These are phyloP conservation scores for Fagopyrum homotropicum DNA, from an alignment of 148 eudicot species.

Conservation along the genomic window DNA sequence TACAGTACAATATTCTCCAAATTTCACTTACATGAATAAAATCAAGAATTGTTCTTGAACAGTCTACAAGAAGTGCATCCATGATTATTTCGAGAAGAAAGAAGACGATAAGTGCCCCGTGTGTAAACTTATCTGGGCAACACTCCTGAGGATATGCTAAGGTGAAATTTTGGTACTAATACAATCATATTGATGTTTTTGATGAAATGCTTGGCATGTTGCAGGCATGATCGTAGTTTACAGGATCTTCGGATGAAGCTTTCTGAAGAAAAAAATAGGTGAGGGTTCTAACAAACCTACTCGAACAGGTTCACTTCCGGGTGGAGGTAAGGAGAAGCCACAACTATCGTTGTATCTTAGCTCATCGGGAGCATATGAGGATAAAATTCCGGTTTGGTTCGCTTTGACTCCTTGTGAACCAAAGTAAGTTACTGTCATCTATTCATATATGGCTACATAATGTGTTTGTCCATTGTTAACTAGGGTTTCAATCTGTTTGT, in stretches of 20 bases:
- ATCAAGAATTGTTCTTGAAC: constrained; percentile 5
- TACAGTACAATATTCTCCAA: too few species aligned
- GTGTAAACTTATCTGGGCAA: constrained; percentile 66
- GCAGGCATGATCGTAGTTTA: constrained; percentile 85
- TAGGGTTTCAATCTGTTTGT: neutral
- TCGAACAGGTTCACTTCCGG: constrained; percentile 45
- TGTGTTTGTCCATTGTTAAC: neutral
- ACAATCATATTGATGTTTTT: neutral
- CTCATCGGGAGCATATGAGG: constrained; percentile 62
- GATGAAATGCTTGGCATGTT: too few species aligned
- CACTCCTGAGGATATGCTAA: constrained; percentile 68
- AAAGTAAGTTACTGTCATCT: constrained; percentile 35
- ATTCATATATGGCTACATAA: neutral
- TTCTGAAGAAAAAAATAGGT: constrained; percentile 56
- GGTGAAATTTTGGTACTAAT: constrained; percentile 27
- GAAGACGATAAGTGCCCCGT: constrained; percentile 72
- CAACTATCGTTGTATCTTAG: constrained; percentile 43
- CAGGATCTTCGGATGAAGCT: constrained; percentile 73
- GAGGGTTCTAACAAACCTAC: constrained; percentile 44
- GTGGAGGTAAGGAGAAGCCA: constrained; percentile 83
- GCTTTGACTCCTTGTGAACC: constrained; percentile 58
- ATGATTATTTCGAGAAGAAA: constrained; percentile 63
- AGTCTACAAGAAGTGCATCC: constrained; percentile 91
- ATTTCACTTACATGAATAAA: too few species aligned
- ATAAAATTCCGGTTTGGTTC: constrained; percentile 69